Evolutionary conservation across 139 green algal species (phyloP), one percentile per base, ranked within the genome.

Genomic region (Astrephomene gubernaculifera): DNA sequence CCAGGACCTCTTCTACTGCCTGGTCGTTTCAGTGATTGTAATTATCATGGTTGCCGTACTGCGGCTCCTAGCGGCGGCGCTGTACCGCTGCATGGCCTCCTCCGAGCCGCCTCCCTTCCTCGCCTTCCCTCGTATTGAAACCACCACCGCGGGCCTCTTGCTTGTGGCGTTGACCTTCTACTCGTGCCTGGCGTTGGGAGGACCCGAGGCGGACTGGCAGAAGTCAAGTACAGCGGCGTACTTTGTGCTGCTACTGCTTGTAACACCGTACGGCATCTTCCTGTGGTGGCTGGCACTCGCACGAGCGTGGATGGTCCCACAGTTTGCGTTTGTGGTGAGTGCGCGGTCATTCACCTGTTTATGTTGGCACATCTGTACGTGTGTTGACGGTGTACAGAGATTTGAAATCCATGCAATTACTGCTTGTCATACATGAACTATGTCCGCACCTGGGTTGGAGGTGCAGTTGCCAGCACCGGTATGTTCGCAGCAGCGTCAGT

Each of bases 91-190:
- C 24, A 22, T 85, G 2, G 27, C 39, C 0, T 53, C 38, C 22
- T 2, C 5, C 33, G 44, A 52, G 14, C 29, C 4, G 0, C 60
- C 60, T 29, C 68, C 81, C 29, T 45, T 61, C 36, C 81, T 86
- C 29, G 81, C 45, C 29, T 86, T 89, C 33, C 68, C 68, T 1
- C 63, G 76, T 9, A 10, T 82, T 29, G 85, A 89, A 53, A 60
- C 41, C 0, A 79, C 36, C 0, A 27, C 78, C 10, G 14, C 21
- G 25, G 76, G 76, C 19, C 41, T 89, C 24, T 7, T 89, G 31
- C 65, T 89, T 1, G 54, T 89, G 5, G 76, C 85, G 31, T 43
- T 89, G 63, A 82, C 85, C 36, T 89, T 89, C 69, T 89, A 86
- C 69, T 22, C 68, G 1, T 44, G 52, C 52, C 41, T 89, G 19